A percentile compares a stretch with the other conserved stretches of the same genome.
phyloP scores from a whole-genome alignment of 2,329 filamentous ascomycete genomes.

The Pseudogymnoascus sp. region DNA sequence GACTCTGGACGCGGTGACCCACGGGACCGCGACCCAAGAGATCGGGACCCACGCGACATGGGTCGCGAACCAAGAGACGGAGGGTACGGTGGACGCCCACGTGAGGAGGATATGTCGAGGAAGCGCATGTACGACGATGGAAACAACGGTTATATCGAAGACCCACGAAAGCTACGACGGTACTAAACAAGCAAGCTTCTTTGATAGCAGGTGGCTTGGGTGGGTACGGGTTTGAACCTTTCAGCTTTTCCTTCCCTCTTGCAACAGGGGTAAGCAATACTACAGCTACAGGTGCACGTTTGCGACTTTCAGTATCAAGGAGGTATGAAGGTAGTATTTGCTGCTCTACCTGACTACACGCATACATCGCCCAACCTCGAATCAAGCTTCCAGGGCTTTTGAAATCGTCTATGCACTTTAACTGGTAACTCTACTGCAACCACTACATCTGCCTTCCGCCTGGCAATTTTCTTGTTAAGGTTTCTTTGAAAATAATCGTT shows the following conservation, averaged over 20 bases:
- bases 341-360: slow-evolving; percentile 17
- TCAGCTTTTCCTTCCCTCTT: slow-evolving; percentile 30
- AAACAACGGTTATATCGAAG: slow-evolving; percentile 74
- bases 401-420: not conserved
- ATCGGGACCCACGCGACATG: slow-evolving; percentile 41
- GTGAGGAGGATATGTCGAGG: slow-evolving; percentile 29
- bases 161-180: slow-evolving; percentile 57
- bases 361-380: not conserved
- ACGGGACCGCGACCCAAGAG: slow-evolving; percentile 40
- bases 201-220: slow-evolving; percentile 31
- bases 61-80: slow-evolving; percentile 45
- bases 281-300: slow-evolving; percentile 16
- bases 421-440: slow-evolving; percentile 2
- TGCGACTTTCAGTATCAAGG: slow-evolving; percentile 17
- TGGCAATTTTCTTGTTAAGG: not conserved
- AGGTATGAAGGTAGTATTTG: slow-evolving; percentile 26
- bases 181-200: slow-evolving; percentile 42
- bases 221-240: slow-evolving; percentile 38
- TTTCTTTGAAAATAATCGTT: not conserved
- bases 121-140: slow-evolving; percentile 68
- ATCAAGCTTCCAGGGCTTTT: slow-evolving; percentile 11
- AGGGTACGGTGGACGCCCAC: slow-evolving; percentile 42
- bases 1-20: slow-evolving; percentile 42
- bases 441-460: slow-evolving; percentile 10
- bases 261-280: slow-evolving; percentile 31